A percentile compares a stretch with the other conserved stretches of the same genome.
These are phyloP conservation scores for Nymphaea thermarum DNA, from an alignment of 164 flowering plant genomes.

Conservation along the genomic window DNA sequence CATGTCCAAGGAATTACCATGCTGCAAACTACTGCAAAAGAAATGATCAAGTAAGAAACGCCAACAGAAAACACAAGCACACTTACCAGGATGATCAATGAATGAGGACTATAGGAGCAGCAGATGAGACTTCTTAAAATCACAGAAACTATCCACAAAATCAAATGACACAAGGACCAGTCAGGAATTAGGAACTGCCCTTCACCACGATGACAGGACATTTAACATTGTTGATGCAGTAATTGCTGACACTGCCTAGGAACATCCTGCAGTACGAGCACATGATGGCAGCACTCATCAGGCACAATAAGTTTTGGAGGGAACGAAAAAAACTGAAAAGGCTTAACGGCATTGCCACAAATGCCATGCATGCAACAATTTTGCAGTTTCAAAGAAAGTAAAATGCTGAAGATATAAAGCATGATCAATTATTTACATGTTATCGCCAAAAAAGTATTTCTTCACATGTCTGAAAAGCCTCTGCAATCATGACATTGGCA, in stretches of 20 bases:
- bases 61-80: too few species aligned
- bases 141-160: neutral
- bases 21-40: neutral
- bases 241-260: neutral
- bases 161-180: neutral
- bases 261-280: neutral
- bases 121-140: neutral
- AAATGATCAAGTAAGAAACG: neutral
- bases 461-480: too few species aligned
- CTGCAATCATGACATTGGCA: too few species aligned
- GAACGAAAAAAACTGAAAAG: too few species aligned
- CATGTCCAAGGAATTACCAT: too few species aligned
- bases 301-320: neutral
- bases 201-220: neutral
- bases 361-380: too few species aligned
- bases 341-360: too few species aligned
- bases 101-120: neutral
- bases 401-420: too few species aligned
- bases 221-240: neutral
- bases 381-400: too few species aligned
- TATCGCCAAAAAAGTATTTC: too few species aligned
- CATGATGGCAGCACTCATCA: neutral
- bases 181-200: neutral
- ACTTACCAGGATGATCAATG: neutral
- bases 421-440: too few species aligned